A percentile compares a stretch with the other conserved stretches of the same genome.
These are phyloP conservation scores for Erigeron philadelphicus DNA, from an alignment of 140 eudicot genomes.

Conservation along the genomic window DNA sequence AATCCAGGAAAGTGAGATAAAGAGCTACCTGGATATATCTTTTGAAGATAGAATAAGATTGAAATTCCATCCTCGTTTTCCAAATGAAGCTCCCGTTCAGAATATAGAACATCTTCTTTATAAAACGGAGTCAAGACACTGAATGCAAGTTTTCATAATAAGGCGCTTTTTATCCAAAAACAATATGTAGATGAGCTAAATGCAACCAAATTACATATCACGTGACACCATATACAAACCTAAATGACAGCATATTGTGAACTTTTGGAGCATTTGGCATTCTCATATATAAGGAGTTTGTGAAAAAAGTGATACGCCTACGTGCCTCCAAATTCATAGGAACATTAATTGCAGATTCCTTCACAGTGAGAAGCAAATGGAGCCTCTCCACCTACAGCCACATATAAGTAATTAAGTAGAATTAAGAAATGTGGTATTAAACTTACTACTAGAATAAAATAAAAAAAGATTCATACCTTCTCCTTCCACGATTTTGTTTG, in stretches of 20 bases:
- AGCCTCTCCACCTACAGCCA: conserved; percentile 71
- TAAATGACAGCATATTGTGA: conserved; percentile 91
- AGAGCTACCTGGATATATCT: conserved; percentile 86
- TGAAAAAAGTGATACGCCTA: conserved; percentile 89
- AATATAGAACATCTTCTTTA: conserved; percentile 87
- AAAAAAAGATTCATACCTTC: conserved; percentile 47
- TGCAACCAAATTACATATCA: conserved; percentile 1
- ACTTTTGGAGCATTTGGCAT: conserved; percentile 97
- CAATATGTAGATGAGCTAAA: conserved; percentile 18
- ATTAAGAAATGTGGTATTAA: neutral
- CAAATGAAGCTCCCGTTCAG: conserved; percentile 70
- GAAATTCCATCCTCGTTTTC: conserved; percentile 98
- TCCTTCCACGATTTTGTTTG: conserved; percentile 69
- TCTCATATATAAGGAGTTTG: conserved; percentile 90
- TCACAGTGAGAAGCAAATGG: conserved; percentile 80
- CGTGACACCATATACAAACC: conserved; percentile 45
- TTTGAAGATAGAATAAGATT: conserved; percentile 84
- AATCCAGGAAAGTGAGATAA: conserved; percentile 1
- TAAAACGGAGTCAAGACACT: conserved; percentile 95
- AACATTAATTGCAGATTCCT: conserved; percentile 95
- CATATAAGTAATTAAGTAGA: neutral
- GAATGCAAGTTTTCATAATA: conserved; percentile 20
- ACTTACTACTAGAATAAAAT: neutral
- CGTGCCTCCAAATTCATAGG: conserved; percentile 98
- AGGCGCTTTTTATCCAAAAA: conserved; percentile 4